Evolutionary conservation across 2,329 filamentous ascomycete species (phyloP).

Genomic region (Malbranchea zuffiana): DNA sequence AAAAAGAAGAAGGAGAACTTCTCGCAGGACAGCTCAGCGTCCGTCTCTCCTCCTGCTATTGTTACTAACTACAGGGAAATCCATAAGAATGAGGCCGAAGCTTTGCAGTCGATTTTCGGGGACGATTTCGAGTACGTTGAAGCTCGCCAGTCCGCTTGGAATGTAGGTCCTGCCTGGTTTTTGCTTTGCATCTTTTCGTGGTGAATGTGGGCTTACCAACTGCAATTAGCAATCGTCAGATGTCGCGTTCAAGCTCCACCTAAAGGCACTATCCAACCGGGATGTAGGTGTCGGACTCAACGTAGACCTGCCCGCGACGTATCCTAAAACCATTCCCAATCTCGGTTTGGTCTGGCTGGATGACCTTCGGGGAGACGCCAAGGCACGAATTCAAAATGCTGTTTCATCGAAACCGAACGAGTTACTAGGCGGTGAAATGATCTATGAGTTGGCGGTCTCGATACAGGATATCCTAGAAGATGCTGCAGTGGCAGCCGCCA

Average conservation of each 20-base stretch:
- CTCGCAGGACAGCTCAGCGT: constrained; percentile 22
- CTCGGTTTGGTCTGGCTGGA: constrained; percentile 56
- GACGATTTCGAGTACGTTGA: constrained; percentile 74
- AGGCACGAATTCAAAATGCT: constrained; percentile 59
- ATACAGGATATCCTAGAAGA: constrained; percentile 69
- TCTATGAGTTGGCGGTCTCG: constrained; percentile 49
- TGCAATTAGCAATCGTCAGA: constrained; percentile 57
- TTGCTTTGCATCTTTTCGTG: neutral
- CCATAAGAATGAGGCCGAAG: constrained; percentile 79
- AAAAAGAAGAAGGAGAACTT: constrained; percentile 27
- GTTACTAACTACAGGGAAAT: constrained; percentile 64
- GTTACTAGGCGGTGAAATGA: constrained; percentile 53
- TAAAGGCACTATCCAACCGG: constrained; percentile 62
- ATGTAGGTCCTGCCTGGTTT: constrained; percentile 45
- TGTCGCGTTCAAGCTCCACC: constrained; percentile 66
- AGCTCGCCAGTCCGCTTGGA: constrained; percentile 65
- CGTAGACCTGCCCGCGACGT: constrained; percentile 77
- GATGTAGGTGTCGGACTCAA: constrained; percentile 61
- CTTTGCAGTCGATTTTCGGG: constrained; percentile 74
- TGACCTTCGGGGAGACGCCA: constrained; percentile 57
- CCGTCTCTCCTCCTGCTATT: constrained; percentile 26
- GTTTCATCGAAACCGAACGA: constrained; percentile 58
- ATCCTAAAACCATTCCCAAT: constrained; percentile 72
- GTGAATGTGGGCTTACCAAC: constrained; percentile 10
- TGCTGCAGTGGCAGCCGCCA: constrained; percentile 64